Base-by-base conservation (phyloP, 495 filamentous ascomycete genomes). In the Penicillium maclennaniae region DNA sequence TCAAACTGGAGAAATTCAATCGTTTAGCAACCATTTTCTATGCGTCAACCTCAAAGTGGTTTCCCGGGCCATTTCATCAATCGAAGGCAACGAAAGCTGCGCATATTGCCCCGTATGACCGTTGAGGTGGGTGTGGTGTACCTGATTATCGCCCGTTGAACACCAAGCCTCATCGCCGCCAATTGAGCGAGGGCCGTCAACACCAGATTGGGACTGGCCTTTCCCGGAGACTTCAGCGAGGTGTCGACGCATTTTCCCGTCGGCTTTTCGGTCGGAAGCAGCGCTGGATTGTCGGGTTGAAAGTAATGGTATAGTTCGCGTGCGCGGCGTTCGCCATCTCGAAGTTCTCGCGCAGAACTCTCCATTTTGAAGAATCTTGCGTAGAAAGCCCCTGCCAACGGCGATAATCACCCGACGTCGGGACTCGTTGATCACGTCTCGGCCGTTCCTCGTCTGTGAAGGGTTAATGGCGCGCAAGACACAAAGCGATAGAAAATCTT, bases 131-230 rank as follows among this genome's bases (percentile, higher is more conserved):
- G n/a, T 40, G 23, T 15, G 14, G 37, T 41, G n/a, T 57, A 71
- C 69, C 72, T 75, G 36, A 76, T 70, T 56, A 76, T 69, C 3
- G 69, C 66, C 46, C 74, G 68, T 50, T 72, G 66, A 9, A 69
- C 67, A n/a, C 68, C 58, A 6, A 71, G 55, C 34, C 72, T 60
- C 12, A 75, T 45, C 15, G 74, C 73, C 31, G 67, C 69, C 8
- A 75, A 57, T 40, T 75, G 73, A 3, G 69, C 60, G n/a, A 65
- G 50, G 19, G 74, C 71, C 7, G 68, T 73, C 34, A 77, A 62
- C 4, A 67, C 64, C 10, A 66, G 54, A 48, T 78, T 68, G 37
- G 69, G 65, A 40, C 61, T 63, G 51, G 16, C 7, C 38, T 39
- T 38, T 6, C 26, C 26, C 1, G 15, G 21, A 17, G 31, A 7